A percentile compares a stretch with the other conserved stretches of the same genome.
Conservation (phyloP, 2,329 filamentous ascomycete species). For the Truncatella angustata region DNA sequence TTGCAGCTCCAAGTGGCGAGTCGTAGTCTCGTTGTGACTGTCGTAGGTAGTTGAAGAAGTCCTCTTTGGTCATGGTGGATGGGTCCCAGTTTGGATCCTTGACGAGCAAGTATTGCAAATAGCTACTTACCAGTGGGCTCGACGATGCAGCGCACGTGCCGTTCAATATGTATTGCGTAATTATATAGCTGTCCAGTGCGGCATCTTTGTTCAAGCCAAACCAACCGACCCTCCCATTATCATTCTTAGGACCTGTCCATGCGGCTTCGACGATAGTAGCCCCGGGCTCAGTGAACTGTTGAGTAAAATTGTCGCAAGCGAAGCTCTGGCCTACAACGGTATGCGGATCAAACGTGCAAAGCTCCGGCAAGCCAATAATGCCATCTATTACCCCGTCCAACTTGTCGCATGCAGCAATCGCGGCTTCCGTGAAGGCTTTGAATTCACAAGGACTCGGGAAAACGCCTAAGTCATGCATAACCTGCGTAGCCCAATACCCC, state of each 20-base stretch:
- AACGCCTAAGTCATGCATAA: conserved; percentile 27
- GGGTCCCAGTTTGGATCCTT: neutral
- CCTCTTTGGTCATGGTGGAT: neutral
- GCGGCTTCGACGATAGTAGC: conserved; percentile 18
- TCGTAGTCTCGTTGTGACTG: neutral
- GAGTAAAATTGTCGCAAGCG: conserved; percentile 6
- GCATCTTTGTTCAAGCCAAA: conserved; percentile 16
- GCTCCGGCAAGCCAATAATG: conserved; percentile 42
- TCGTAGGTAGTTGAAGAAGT: neutral
- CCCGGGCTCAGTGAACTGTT: conserved; percentile 36
- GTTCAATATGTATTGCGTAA: conserved; percentile 13
- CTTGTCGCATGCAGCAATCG: conserved; percentile 44
- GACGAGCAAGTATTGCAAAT: neutral
- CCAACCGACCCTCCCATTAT: conserved; percentile 13
- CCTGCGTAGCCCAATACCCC: conserved; percentile 35
- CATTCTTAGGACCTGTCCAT: conserved; percentile 5
- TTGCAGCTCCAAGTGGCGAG: neutral
- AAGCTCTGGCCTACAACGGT: conserved; percentile 33
- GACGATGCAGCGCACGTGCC: conserved; percentile 9
- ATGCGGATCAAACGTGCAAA: conserved; percentile 38
- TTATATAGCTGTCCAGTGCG: conserved; percentile 3
- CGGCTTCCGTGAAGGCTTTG: conserved; percentile 34
- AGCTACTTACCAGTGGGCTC: neutral
- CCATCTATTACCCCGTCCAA: conserved; percentile 46
- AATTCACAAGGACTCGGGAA: conserved; percentile 17